phyloP scores from a whole-genome alignment of 768 basidiomycete genomes.

The Suillus weaverae region DNA sequence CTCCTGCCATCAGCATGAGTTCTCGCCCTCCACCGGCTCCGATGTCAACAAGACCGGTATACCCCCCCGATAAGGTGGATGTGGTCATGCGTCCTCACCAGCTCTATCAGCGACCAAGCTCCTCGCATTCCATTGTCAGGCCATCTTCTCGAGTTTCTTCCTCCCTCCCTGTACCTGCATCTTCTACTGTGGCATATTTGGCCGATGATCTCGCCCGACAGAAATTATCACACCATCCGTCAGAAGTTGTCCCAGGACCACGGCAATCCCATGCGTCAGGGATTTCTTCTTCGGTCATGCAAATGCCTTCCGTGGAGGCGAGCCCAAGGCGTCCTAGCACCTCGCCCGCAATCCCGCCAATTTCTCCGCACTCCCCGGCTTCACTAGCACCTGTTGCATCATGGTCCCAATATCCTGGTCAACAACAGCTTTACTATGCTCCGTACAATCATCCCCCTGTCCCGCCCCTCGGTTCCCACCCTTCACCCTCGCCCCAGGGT shows the following conservation, averaged over 20 bases:
- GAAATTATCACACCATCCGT: constrained; percentile 30
- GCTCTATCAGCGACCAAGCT: background rate
- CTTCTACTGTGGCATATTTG: constrained; percentile 30
- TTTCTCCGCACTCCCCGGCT: constrained; percentile 21
- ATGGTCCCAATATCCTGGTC: background rate
- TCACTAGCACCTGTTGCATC: constrained; percentile 8
- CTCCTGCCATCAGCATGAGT: constrained; percentile 15
- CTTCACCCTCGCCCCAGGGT: background rate
- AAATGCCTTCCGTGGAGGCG: constrained; percentile 21
- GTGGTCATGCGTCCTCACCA: constrained; percentile 5
- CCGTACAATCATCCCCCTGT: background rate
- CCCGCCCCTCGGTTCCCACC: background rate
- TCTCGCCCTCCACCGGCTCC: constrained; percentile 14
- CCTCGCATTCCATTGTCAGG: constrained; percentile 4
- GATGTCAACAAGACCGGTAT: background rate
- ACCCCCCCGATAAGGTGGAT: background rate
- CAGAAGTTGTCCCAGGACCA: constrained; percentile 2
- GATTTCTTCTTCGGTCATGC: constrained; percentile 42
- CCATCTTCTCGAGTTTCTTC: background rate
- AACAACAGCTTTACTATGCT: constrained; percentile 4
- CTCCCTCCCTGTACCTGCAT: background rate
- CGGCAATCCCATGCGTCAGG: constrained; percentile 2
- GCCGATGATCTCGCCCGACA: constrained; percentile 40
- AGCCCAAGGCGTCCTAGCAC: constrained; percentile 13
- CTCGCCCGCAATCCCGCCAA: constrained; percentile 13